Evolutionary conservation across 768 basidiomycete genomes (phyloP), one percentile per base, ranked within the genome.

Genomic region (Terana coerulea): DNA sequence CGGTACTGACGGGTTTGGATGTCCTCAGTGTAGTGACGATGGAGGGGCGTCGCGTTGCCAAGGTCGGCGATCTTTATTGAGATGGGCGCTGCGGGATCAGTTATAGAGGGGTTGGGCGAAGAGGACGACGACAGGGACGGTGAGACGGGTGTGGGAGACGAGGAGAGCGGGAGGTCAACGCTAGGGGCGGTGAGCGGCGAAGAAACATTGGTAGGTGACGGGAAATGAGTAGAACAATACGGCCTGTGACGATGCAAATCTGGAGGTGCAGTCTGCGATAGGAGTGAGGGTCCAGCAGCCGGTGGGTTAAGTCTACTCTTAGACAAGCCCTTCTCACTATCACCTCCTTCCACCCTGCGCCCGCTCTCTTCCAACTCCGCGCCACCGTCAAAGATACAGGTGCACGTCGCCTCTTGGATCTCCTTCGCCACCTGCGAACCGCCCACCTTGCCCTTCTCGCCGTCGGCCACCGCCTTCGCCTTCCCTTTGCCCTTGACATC

Each of bases 1-100:
- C 93, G 86, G 66, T 97, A 97, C 64, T 95, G 93, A 36, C 93
- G 81, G n/a, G 93, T 97, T 71, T 95, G 94, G 58, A 95, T 95
- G 64, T 94, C 93, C 62, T 95, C 93, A 8, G 93, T 95, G 65
- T 82, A 97, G 65, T 95, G 92, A 61, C 84, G 83, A 58, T 73
- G 85, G n/a, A 89, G 85, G 14, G 91, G 93, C 30, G 93, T 94
- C 22, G 93, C 94, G 65, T 97, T 97, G 22, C 93, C 93, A 37
- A 97, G 72, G 71, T 97, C 93, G 26, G 93, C 93, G 55, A 97
- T 94, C 76, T 97, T 95, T 64, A 97, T 79, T 17, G 80, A 84
- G 58, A 97, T 83, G 2, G 80, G 79, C 15, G 75, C 76, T 25
- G 29, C 12, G 26, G 47, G 48, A 28, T 34, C 22, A 14, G 35